Base-by-base conservation (phyloP, 192 early-diverging fungal genomes). In the Coemansia sp. region DNA sequence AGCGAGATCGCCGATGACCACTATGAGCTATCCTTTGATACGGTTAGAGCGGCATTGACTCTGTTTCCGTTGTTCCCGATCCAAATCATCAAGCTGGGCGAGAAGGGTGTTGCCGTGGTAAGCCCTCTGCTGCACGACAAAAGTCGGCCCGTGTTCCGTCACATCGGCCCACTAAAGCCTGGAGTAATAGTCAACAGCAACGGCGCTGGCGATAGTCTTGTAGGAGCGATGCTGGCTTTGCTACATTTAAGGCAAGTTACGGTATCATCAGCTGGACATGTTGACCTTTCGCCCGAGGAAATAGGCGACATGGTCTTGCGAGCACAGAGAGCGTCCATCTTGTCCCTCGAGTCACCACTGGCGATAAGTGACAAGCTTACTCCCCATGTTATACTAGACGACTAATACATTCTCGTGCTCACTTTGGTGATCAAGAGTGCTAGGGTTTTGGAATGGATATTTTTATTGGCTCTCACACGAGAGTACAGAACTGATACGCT, bases 11-110 rank as follows among this genome's bases (percentile, higher is more conserved):
- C 72, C 13, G 67, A 60, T 31, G 3, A 15, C 41, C 54, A 71
- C 52, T 57, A 42, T 59, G 29, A 52, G 66, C 59, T 69, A 11
- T 22, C 75, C 16, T 12, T 40, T 2, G 34, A 33, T 18, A 33
- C 80, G 16, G 47, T 85, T 18, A 60, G 68, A 5, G 69, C 71
- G 16, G 70, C 65, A 78, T 85, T 18, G 40, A 84, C 64, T 34
- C 69, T 72, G 71, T 90, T 44, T 68, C 88, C 65, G 44, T 60
- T 59, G 70, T 87, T 92, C 31, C 87, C 87, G 2, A 79, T 79
- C 5, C 70, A 91, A 27, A 63, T 93, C 43, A 83, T 92, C 67
- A 96, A 93, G 66, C 74, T 92, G 8, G 95, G 95, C 15, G 60
- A 85, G 8, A 72, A 89, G 18, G 95, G 95, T 27, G 88, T 84